These are phyloP conservation scores for Naganishia onofrii DNA, from an alignment of 768 basidiomycete genomes.

Conservation along the genomic window DNA sequence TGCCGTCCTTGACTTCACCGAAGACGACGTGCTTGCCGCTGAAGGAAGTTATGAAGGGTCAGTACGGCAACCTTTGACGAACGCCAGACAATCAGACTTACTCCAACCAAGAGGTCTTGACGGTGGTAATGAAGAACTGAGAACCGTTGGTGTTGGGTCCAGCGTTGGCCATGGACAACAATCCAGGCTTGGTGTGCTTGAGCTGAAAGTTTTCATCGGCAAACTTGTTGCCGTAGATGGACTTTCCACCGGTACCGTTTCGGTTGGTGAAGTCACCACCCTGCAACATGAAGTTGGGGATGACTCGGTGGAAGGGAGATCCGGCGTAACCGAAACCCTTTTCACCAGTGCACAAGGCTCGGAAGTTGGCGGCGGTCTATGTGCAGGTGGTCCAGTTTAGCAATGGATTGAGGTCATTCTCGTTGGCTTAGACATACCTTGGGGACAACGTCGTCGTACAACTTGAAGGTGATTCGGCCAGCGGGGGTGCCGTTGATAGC, in stretches of 20 bases:
- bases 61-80: neutral
- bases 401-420: neutral
- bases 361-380: constrained; percentile 62
- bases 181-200: constrained; percentile 44
- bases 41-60: constrained; percentile 17
- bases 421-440: constrained; percentile 35
- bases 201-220: constrained; percentile 51
- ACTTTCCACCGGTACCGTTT: constrained; percentile 53
- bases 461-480: constrained; percentile 64
- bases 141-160: constrained; percentile 58
- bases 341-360: constrained; percentile 70
- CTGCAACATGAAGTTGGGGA: constrained; percentile 48
- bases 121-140: constrained; percentile 50
- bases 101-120: constrained; percentile 35
- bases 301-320: constrained; percentile 65
- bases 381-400: neutral
- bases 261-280: constrained; percentile 72
- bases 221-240: constrained; percentile 52
- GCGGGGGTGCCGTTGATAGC: constrained; percentile 41
- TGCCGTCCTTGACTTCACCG: constrained; percentile 65
- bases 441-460: constrained; percentile 65
- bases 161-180: constrained; percentile 67
- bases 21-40: constrained; percentile 63
- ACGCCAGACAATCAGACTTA: too few relatives aligned
- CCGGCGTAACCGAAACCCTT: constrained; percentile 71